Evolutionary conservation across 805 yeast species (phyloP).

Genomic region (Nakazawaea wickerhamii): DNA sequence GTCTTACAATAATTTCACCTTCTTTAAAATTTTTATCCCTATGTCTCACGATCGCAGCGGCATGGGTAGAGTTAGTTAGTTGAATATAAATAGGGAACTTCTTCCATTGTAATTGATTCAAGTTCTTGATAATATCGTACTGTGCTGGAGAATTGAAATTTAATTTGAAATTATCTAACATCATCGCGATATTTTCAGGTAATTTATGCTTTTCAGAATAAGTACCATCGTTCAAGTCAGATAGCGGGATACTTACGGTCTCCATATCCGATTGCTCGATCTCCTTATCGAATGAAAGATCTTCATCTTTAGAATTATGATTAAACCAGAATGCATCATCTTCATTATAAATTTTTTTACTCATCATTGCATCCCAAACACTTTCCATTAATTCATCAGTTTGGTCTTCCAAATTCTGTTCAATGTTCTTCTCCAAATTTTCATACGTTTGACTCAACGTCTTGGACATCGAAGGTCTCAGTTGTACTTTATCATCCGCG

Average conservation of each 20-base stretch:
- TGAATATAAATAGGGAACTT: conserved; percentile 69
- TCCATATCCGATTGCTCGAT: conserved; percentile 15
- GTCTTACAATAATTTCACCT: conserved; percentile 63
- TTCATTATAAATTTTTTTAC: conserved; percentile 16
- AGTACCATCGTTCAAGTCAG: conserved; percentile 14
- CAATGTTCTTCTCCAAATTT: conserved; percentile 26
- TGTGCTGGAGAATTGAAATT: conserved; percentile 37
- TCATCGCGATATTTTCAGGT: neutral
- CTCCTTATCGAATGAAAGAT: neutral
- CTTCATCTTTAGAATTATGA: neutral
- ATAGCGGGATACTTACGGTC: conserved; percentile 11
- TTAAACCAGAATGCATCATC: conserved; percentile 19
- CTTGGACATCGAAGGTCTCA: conserved; percentile 21
- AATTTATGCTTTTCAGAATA: neutral
- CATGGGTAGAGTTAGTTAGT: conserved; percentile 64
- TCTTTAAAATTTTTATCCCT: conserved; percentile 52
- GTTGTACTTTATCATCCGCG: conserved; percentile 13
- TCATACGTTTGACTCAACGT: conserved; percentile 23
- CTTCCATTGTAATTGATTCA: conserved; percentile 60
- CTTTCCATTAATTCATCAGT: conserved; percentile 64
- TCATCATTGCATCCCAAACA: conserved; percentile 52
- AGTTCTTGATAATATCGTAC: conserved; percentile 42
- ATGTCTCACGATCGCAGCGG: conserved; percentile 73
- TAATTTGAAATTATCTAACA: conserved; percentile 26
- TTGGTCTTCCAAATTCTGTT: conserved; percentile 47